These are phyloP conservation scores for Apiotrichum mycotoxinovorans DNA, from an alignment of 1,284 basidiomycete species.

Conservation along the genomic window DNA sequence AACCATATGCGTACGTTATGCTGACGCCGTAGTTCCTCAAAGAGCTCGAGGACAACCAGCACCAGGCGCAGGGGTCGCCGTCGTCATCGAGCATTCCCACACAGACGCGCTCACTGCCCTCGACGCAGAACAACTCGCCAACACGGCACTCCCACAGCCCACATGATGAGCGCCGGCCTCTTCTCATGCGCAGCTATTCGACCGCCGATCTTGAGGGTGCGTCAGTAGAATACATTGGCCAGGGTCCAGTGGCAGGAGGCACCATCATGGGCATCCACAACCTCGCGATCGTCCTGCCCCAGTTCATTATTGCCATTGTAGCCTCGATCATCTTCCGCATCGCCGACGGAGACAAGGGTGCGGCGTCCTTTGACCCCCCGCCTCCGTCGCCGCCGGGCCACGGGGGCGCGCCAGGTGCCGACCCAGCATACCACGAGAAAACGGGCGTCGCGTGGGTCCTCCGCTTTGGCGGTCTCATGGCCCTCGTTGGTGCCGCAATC, in stretches of 20 bases:
- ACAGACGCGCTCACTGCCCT: background rate
- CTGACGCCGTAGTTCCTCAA: slow-evolving; percentile 60
- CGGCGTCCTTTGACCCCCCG: background rate
- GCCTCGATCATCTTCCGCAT: slow-evolving; percentile 81
- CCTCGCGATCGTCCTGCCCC: slow-evolving; percentile 85
- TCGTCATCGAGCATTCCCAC: slow-evolving; percentile 7
- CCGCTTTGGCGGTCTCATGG: slow-evolving; percentile 82
- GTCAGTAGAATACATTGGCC: slow-evolving; percentile 53
- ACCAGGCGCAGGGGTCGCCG: background rate
- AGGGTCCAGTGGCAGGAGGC: slow-evolving; percentile 73
- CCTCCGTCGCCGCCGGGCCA: background rate
- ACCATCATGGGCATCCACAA: slow-evolving; percentile 95
- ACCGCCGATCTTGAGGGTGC: slow-evolving; percentile 53
- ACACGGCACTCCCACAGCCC: background rate
- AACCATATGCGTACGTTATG: background rate
- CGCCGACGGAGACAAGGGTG: slow-evolving; percentile 56
- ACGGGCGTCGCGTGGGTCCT: slow-evolving; percentile 89
- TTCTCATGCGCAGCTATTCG: slow-evolving; percentile 62
- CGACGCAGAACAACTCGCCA: background rate
- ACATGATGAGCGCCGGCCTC: slow-evolving; percentile 3
- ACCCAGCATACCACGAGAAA: slow-evolving; percentile 59
- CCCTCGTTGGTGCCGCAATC: slow-evolving; percentile 69
- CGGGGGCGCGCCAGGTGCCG: slow-evolving; percentile 11
- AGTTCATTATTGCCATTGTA: slow-evolving; percentile 84
- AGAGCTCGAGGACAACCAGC: slow-evolving; percentile 58